phyloP scores from a whole-genome alignment of 2,329 filamentous ascomycete genomes.

The Sporothrix variecibatus region DNA sequence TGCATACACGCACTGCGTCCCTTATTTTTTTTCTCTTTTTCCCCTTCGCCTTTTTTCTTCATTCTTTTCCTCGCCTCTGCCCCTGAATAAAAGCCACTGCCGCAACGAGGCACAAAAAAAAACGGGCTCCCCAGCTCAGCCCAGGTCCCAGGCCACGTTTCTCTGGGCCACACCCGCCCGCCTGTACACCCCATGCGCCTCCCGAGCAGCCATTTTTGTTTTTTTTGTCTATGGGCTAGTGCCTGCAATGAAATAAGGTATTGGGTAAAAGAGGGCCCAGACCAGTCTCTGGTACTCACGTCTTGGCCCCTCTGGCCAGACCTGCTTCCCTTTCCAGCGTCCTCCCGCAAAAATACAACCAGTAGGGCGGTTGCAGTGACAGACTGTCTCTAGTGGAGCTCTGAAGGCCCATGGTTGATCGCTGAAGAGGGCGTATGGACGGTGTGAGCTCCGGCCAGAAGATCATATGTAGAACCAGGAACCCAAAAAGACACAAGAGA shows the following conservation, averaged over 20 bases:
- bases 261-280: not conserved
- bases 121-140: not conserved
- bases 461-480: not conserved
- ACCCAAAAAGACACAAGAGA: not conserved
- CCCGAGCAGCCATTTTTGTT: slow-evolving; percentile 7
- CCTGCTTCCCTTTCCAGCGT: not conserved
- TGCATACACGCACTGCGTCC: not conserved
- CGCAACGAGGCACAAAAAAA: slow-evolving; percentile 2
- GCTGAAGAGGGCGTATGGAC: not conserved
- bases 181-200: not conserved
- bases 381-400: not conserved
- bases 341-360: not conserved
- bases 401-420: not conserved
- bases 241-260: not conserved
- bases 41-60: not conserved
- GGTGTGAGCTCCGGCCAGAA: not conserved
- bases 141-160: slow-evolving; percentile 11
- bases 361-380: not conserved
- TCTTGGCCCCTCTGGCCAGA: not conserved
- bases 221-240: not conserved
- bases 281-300: not conserved
- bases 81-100: slow-evolving; percentile 6
- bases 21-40: not conserved
- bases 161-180: not conserved
- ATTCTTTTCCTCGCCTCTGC: not conserved